phyloP scores from a whole-genome alignment of 169 alveolate genomes.

The Plasmodium berghei region DNA sequence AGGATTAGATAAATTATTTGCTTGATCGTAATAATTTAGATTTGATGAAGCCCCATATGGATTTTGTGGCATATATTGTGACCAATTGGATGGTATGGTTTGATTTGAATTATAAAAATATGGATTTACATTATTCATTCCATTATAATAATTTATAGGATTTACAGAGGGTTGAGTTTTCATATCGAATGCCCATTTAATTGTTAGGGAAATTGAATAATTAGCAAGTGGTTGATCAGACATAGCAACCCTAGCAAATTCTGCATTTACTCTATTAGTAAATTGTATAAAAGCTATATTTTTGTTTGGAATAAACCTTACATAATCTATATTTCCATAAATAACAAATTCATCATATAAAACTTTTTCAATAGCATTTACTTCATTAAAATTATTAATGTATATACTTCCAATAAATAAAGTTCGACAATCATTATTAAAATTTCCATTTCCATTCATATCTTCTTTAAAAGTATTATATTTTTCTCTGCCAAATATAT shows the following conservation, averaged over 20 bases:
- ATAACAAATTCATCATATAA: conserved; percentile 93
- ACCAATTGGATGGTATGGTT: conserved; percentile 41
- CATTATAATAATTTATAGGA: conserved; percentile 17
- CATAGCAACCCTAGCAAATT: conserved; percentile 99
- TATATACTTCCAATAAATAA: conserved; percentile 89
- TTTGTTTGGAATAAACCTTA: conserved; percentile 93
- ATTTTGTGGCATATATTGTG: neutral
- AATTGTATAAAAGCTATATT: conserved; percentile 96
- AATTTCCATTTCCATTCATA: conserved; percentile 98
- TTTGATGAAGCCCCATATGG: too few relatives aligned
- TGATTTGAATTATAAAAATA: conserved; percentile 30
- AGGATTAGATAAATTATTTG: too few relatives aligned
- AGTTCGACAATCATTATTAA: conserved; percentile 95
- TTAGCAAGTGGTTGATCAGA: conserved; percentile 94
- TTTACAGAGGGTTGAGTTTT: conserved; percentile 42
- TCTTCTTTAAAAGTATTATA: conserved; percentile 97
- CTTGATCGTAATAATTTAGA: too few relatives aligned
- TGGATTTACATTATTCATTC: conserved; percentile 6
- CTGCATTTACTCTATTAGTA: conserved; percentile 97
- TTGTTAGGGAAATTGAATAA: conserved; percentile 92
- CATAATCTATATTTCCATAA: conserved; percentile 97
- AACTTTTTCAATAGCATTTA: conserved; percentile 91
- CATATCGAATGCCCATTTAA: conserved; percentile 95
- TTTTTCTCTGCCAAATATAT: conserved; percentile 98
- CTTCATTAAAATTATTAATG: conserved; percentile 92